Evolutionary conservation across 495 filamentous ascomycete species (phyloP).

Genomic region (Aspergillus campestris): DNA sequence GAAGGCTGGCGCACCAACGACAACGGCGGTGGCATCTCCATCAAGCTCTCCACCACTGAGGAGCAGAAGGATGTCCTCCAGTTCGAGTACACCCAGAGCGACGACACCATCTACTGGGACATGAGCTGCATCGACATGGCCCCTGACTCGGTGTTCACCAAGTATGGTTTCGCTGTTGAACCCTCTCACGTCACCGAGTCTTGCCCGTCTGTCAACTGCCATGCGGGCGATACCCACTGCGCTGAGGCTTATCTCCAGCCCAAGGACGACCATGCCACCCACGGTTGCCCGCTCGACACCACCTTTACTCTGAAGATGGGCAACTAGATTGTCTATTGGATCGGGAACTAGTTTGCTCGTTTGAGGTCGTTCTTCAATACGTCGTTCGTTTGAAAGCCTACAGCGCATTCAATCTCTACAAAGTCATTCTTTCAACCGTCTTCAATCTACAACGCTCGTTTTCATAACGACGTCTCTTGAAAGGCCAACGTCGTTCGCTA

Average conservation of each 20-base stretch:
- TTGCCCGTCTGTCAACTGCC: slow-evolving; percentile 33
- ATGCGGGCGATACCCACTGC: slow-evolving; percentile 29
- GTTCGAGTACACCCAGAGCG: slow-evolving; percentile 37
- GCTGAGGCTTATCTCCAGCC: slow-evolving; percentile 35
- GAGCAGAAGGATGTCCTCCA: slow-evolving; percentile 34
- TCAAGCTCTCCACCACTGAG: slow-evolving; percentile 35
- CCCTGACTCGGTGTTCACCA: slow-evolving; percentile 28
- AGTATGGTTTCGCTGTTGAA: slow-evolving; percentile 32
- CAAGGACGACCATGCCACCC: slow-evolving; percentile 37
- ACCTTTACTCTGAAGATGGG: slow-evolving; percentile 29
- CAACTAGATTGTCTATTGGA: slow-evolving; percentile 11
- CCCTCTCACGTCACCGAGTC: slow-evolving; percentile 16
- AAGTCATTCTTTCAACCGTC: too few relatives aligned
- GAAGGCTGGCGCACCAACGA: slow-evolving; percentile 30
- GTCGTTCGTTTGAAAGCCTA: too few relatives aligned
- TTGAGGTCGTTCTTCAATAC: not conserved
- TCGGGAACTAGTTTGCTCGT: not conserved
- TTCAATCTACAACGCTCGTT: too few relatives aligned
- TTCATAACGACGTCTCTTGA: too few relatives aligned
- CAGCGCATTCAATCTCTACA: too few relatives aligned
- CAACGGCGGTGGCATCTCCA: slow-evolving; percentile 38
- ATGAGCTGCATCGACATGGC: slow-evolving; percentile 39
- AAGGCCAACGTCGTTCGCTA: too few relatives aligned
- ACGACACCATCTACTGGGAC: slow-evolving; percentile 37
- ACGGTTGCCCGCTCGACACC: slow-evolving; percentile 38